A percentile compares a stretch with the other conserved stretches of the same genome.
Evolutionary conservation across 805 yeast genomes (phyloP).

Genomic region (Yarrowia yakushimensis): DNA sequence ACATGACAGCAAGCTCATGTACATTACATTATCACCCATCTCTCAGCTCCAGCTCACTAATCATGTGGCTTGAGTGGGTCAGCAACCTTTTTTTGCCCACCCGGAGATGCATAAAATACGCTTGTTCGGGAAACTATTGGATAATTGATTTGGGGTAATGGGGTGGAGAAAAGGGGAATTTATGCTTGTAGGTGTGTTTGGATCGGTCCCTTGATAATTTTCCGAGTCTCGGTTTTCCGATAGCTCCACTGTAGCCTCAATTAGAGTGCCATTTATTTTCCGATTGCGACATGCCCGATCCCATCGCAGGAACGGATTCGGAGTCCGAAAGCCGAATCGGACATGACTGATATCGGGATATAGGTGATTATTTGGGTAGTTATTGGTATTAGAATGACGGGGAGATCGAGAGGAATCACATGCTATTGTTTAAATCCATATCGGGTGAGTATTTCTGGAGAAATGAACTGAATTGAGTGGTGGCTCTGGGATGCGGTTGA

Average conservation of each 20-base stretch:
- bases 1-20: no score
- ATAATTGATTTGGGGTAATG: no score
- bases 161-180: not conserved
- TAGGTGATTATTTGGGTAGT: no score
- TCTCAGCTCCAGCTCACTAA: not conserved
- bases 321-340: not conserved
- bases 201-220: not conserved
- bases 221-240: not conserved
- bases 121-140: not conserved
- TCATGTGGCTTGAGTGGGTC: slow-evolving; percentile 10
- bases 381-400: not conserved
- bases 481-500: no score
- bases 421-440: not conserved
- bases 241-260: not conserved
- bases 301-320: no score
- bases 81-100: not conserved
- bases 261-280: no score
- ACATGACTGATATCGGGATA: no score
- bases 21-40: no score
- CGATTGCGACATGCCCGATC: no score
- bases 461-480: no score
- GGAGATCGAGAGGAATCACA: not conserved
- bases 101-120: not conserved
- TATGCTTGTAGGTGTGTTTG: not conserved
- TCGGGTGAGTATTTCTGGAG: not conserved